Evolutionary conservation across 768 basidiomycete species (phyloP).

Genomic region (Scleroderma citrinum): DNA sequence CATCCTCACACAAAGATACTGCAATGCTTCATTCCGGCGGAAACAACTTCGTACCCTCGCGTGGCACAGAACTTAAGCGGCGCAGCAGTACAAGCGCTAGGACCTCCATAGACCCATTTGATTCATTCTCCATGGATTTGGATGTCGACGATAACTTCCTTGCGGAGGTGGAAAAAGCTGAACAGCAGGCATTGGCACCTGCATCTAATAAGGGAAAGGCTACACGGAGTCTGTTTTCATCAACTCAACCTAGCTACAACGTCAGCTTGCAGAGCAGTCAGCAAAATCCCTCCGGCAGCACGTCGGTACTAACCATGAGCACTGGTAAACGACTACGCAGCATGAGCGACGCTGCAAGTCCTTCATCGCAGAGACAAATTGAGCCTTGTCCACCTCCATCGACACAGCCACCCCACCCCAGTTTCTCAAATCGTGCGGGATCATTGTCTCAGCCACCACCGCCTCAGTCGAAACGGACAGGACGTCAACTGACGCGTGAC

Average conservation of each 20-base stretch:
- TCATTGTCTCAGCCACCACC: not conserved
- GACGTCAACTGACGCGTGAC: not conserved
- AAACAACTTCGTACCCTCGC: not conserved
- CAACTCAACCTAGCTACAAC: not conserved
- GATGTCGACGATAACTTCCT: constrained; percentile 36
- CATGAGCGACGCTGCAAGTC: constrained; percentile 7
- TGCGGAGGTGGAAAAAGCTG: constrained; percentile 29
- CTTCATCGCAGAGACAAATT: constrained; percentile 10
- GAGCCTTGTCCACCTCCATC: constrained; percentile 9
- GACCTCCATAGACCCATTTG: constrained; percentile 23
- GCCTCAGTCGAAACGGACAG: constrained; percentile 5
- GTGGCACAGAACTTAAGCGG: not conserved
- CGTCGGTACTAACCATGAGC: constrained; percentile 7
- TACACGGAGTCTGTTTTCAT: no score
- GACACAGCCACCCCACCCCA: not conserved
- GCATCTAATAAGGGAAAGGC: constrained; percentile 19
- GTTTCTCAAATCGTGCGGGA: not conserved
- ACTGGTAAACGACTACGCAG: constrained; percentile 8
- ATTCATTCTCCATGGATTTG: constrained; percentile 31
- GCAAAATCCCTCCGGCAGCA: no score
- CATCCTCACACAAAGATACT: not conserved
- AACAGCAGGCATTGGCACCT: constrained; percentile 14
- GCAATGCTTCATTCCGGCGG: not conserved
- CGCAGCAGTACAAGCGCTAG: not conserved
- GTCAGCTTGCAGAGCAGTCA: not conserved